Conservation (phyloP, 352 stramenopile genomes). For the Phytophthora sojae region DNA sequence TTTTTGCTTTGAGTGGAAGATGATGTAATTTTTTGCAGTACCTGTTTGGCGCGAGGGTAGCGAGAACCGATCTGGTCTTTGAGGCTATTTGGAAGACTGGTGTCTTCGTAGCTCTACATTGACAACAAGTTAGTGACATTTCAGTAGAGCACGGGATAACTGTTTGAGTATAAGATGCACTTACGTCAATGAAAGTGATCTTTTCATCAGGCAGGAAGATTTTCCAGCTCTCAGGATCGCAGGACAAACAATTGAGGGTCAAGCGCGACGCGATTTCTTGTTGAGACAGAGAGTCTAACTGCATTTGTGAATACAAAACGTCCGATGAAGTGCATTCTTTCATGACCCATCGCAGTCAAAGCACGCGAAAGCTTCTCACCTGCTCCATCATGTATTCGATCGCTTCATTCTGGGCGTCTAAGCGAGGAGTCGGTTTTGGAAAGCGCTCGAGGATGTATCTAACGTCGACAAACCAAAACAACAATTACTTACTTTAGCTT, state of each 20-base stretch:
- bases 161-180: background rate
- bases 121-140: constrained; percentile 2
- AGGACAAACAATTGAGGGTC: constrained; percentile 64
- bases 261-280: constrained; percentile 71
- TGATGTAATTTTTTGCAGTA: constrained; percentile 16
- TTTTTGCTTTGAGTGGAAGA: background rate
- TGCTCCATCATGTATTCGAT: constrained; percentile 79
- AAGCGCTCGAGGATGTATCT: constrained; percentile 70
- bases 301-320: background rate
- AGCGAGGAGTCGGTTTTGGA: constrained; percentile 41
- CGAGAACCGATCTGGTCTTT: constrained; percentile 53
- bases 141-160: background rate
- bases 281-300: constrained; percentile 68
- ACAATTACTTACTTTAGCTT: background rate
- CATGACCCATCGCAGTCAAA: background rate
- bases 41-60: constrained; percentile 63
- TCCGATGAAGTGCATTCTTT: background rate
- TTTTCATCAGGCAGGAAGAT: constrained; percentile 55
- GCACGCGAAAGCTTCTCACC: constrained; percentile 27
- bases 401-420: constrained; percentile 41
- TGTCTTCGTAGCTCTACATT: constrained; percentile 63
- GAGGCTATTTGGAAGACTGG: constrained; percentile 46
- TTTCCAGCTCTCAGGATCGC: constrained; percentile 57
- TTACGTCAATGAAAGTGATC: constrained; percentile 73
- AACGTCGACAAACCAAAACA: constrained; percentile 1